Percentiles rank a stretch among this genome's conserved stretches.
These are phyloP conservation scores for Citrullus amarus DNA, from an alignment of 306 rosid species.

Conservation along the genomic window DNA sequence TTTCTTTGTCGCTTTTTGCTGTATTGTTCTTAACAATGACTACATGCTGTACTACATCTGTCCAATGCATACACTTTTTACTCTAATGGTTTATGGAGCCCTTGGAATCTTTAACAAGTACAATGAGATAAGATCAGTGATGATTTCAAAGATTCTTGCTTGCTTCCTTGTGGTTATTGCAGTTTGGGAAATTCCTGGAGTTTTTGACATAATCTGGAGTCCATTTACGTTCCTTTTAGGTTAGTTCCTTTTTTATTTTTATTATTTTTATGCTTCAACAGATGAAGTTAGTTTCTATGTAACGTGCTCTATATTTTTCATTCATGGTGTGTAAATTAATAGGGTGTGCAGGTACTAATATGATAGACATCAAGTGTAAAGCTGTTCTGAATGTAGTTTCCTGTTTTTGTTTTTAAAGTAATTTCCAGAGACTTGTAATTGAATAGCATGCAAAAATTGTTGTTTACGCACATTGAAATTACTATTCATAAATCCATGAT, in stretches of 20 bases:
- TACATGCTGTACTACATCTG: constrained; percentile 93
- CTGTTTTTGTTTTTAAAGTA: not conserved
- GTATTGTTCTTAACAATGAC: constrained; percentile 85
- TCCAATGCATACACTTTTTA: constrained; percentile 97
- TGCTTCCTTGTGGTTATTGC: constrained; percentile 89
- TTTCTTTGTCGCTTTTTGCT: constrained; percentile 81
- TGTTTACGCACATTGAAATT: not conserved
- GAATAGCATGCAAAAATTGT: not conserved
- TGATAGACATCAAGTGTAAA: not conserved
- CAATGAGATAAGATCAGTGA: constrained; percentile 72
- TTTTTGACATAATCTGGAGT: constrained; percentile 65
- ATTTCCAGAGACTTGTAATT: not conserved
- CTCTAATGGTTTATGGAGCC: constrained; percentile 98
- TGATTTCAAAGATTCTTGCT: constrained; percentile 61
- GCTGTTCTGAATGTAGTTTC: not conserved
- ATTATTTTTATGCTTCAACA: not conserved
- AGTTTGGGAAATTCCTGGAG: constrained; percentile 95
- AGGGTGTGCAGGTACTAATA: not conserved
- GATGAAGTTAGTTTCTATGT: not conserved
- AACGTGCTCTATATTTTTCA: not conserved
- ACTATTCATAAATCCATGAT: not conserved
- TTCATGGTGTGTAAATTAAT: not conserved
- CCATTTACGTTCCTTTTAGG: constrained; percentile 73
- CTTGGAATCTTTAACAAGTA: constrained; percentile 80
- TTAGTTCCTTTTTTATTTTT: constrained; percentile 23